phyloP scores from a whole-genome alignment of 352 stramenopile genomes.

The Phytophthora agathidicida region DNA sequence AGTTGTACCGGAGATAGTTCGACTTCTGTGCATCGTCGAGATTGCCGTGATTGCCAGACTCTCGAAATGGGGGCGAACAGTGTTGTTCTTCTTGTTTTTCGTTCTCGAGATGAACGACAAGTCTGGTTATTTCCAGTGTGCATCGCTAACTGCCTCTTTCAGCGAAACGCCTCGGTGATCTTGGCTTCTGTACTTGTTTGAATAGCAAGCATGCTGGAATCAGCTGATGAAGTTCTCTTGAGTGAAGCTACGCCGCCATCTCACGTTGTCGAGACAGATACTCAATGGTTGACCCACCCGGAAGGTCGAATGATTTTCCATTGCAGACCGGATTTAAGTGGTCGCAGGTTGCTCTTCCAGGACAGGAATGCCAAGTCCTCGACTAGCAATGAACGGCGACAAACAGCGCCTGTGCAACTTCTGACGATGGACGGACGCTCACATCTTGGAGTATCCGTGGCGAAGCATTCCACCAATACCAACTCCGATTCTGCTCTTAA shows the following conservation, averaged over 20 bases:
- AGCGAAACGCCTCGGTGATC: constrained; percentile 11
- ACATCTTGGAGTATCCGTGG: constrained; percentile 45
- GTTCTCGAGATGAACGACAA: constrained; percentile 1
- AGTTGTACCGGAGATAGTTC: constrained; percentile 27
- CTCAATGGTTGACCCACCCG: not conserved
- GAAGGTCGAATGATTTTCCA: constrained; percentile 54
- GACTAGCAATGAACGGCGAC: not conserved
- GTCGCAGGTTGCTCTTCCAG: constrained; percentile 50
- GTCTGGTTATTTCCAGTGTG: constrained; percentile 21
- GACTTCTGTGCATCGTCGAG: constrained; percentile 28
- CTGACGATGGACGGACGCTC: constrained; percentile 49
- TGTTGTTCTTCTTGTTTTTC: too few species aligned
- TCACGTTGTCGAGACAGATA: constrained; percentile 10
- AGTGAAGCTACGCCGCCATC: constrained; percentile 12
- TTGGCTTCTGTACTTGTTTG: not conserved
- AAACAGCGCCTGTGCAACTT: constrained; percentile 50
- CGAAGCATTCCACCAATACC: not conserved
- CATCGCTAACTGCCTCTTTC: constrained; percentile 2
- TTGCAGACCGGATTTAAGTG: constrained; percentile 49
- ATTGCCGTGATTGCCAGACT: not conserved
- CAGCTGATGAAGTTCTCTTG: constrained; percentile 30
- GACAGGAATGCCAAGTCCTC: constrained; percentile 9
- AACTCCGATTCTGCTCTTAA: not conserved
- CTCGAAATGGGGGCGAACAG: too few species aligned
- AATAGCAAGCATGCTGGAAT: constrained; percentile 40